Percentiles rank a stretch among this genome's conserved stretches.
Evolutionary conservation across 1,139 yeast species (phyloP).

Genomic region (Debaryomyces nepalensis): DNA sequence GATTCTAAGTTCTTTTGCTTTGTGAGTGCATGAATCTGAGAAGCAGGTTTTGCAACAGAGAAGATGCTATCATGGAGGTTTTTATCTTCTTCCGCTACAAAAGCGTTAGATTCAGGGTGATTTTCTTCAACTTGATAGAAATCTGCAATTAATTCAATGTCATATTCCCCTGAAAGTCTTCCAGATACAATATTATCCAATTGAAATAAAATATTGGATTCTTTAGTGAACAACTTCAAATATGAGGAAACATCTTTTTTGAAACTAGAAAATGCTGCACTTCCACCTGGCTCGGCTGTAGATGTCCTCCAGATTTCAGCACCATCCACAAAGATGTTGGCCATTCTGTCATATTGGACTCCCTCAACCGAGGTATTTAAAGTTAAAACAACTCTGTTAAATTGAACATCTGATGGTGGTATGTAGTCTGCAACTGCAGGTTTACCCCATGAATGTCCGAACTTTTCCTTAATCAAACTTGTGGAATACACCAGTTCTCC

Average conservation of each 20-base stretch:
- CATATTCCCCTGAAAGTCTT: conserved; percentile 63
- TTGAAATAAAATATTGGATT: conserved; percentile 49
- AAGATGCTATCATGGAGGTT: conserved; percentile 22
- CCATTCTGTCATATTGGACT: conserved; percentile 77
- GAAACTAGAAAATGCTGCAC: conserved; percentile 47
- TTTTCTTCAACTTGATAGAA: conserved; percentile 45
- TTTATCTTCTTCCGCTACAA: conserved; percentile 6
- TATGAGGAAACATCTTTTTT: conserved; percentile 71
- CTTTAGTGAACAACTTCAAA: conserved; percentile 51
- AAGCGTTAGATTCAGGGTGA: not conserved
- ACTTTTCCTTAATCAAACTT: conserved; percentile 36
- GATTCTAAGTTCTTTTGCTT: conserved; percentile 25
- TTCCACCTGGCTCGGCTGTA: conserved; percentile 76
- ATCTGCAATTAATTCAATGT: conserved; percentile 54
- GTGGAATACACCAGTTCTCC: conserved; percentile 34
- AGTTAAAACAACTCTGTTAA: conserved; percentile 64
- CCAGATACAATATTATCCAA: conserved; percentile 68
- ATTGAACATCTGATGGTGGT: conserved; percentile 40
- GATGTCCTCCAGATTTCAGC: conserved; percentile 83
- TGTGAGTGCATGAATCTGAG: conserved; percentile 36
- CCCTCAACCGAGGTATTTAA: conserved; percentile 65
- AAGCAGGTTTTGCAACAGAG: conserved; percentile 34
- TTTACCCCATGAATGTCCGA: conserved; percentile 43
- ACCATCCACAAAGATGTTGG: conserved; percentile 68
- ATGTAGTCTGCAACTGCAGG: conserved; percentile 34